Evolutionary conservation across 495 filamentous ascomycete species (phyloP).

Genomic region (Hyaloscypha bicolor): DNA sequence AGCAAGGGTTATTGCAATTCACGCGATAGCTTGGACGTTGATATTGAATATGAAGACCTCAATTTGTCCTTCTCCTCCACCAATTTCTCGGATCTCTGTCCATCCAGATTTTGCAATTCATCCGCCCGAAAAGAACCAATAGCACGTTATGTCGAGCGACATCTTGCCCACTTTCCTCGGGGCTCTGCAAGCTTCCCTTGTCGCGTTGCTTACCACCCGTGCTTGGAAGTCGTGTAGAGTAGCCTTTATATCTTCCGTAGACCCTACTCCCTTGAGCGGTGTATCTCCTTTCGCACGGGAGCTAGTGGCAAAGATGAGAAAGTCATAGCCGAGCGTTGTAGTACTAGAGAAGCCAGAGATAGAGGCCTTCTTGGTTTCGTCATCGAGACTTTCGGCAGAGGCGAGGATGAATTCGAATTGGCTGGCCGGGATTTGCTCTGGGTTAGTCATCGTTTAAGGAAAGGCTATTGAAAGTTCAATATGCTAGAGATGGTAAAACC

Average conservation of each 20-base stretch:
- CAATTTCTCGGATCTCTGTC: too few relatives aligned
- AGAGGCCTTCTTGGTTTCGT: conserved; percentile 41
- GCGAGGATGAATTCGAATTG: conserved; percentile 61
- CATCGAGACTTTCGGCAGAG: conserved; percentile 50
- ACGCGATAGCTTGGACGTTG: neutral
- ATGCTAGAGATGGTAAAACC: too few relatives aligned
- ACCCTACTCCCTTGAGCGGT: conserved; percentile 54
- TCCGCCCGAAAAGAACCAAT: too few relatives aligned
- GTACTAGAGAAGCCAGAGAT: conserved; percentile 37
- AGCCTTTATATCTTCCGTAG: conserved; percentile 45
- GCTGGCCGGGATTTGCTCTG: conserved; percentile 9
- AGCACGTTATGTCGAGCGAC: conserved; percentile 10
- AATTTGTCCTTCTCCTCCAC: too few relatives aligned
- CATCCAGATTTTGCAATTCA: too few relatives aligned
- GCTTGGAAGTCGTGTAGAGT: conserved; percentile 47
- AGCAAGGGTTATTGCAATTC: neutral
- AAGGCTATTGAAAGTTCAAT: too few relatives aligned
- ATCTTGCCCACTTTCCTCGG: conserved; percentile 52
- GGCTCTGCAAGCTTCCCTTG: conserved; percentile 68
- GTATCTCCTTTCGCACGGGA: conserved; percentile 39
- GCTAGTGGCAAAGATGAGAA: conserved; percentile 61
- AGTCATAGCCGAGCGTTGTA: conserved; percentile 45
- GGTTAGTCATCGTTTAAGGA: neutral
- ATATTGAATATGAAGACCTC: too few relatives aligned
- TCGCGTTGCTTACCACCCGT: conserved; percentile 66